These are phyloP conservation scores for Penicillium salamii DNA, from an alignment of 495 filamentous ascomycete genomes.

Conservation along the genomic window DNA sequence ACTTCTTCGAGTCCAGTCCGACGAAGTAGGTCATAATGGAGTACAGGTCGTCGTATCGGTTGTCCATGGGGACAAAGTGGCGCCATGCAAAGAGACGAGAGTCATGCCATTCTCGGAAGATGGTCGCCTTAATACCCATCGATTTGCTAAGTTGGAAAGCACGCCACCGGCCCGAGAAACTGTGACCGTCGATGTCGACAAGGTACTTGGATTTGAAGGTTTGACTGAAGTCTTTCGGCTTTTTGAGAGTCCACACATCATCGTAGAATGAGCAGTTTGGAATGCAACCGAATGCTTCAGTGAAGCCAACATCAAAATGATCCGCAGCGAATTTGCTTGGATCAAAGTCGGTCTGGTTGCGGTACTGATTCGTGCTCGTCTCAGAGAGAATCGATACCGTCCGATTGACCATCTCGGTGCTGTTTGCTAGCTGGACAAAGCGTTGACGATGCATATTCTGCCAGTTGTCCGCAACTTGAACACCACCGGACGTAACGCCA, in stretches of 20 bases:
- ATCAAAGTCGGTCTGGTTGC: conserved; percentile 26
- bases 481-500: conserved; percentile 48
- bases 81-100: conserved; percentile 65
- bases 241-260: conserved; percentile 24
- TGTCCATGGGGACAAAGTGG: conserved; percentile 85
- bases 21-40: conserved; percentile 79
- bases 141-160: conserved; percentile 64
- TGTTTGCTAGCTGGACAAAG: conserved; percentile 55
- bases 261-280: conserved; percentile 44
- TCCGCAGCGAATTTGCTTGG: conserved; percentile 26
- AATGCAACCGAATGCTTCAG: conserved; percentile 36
- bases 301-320: conserved; percentile 44
- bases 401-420: conserved; percentile 46
- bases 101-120: conserved; percentile 77
- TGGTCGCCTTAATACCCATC: conserved; percentile 67
- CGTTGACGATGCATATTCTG: conserved; percentile 44
- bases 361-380: conserved; percentile 18
- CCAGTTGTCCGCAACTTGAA: conserved; percentile 33
- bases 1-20: conserved; percentile 38
- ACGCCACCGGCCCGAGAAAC: conserved; percentile 68
- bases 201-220: conserved; percentile 63
- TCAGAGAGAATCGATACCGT: conserved; percentile 20
- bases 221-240: conserved; percentile 30
- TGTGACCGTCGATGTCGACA: conserved; percentile 71
- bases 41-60: conserved; percentile 71